phyloP scores from a whole-genome alignment of 176 grass and related monocot species.

The Musa acuminata region DNA sequence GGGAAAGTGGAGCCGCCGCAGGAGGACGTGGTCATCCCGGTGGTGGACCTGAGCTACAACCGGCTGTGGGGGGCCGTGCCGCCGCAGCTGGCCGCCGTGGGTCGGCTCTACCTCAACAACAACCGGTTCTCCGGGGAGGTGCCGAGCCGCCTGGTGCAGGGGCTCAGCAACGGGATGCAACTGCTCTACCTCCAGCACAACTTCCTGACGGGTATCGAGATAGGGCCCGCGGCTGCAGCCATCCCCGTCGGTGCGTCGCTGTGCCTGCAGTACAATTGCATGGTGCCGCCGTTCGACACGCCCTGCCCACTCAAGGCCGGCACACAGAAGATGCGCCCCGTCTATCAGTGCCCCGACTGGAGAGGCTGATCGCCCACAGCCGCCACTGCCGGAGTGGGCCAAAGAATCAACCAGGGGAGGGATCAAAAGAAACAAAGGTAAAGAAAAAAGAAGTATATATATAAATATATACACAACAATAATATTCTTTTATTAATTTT shows the following conservation, averaged over 20 bases:
- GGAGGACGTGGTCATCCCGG: neutral
- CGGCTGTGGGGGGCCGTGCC: conserved; percentile 3
- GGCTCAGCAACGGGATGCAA: conserved; percentile 4
- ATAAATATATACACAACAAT: no score
- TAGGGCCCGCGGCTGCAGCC: neutral
- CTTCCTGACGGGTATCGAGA: conserved; percentile 4
- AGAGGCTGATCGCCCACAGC: neutral
- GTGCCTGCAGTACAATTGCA: conserved; percentile 2
- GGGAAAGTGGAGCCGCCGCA: neutral
- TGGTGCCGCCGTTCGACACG: conserved; percentile 8
- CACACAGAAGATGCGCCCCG: neutral
- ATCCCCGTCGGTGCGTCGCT: neutral
- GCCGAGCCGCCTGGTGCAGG: neutral
- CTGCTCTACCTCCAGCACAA: conserved; percentile 8
- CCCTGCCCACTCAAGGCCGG: conserved; percentile 5
- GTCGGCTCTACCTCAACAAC: conserved; percentile 4
- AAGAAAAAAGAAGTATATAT: neutral
- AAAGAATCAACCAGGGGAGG: neutral
- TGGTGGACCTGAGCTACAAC: conserved; percentile 10
- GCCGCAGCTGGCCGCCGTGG: neutral
- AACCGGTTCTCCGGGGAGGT: conserved; percentile 6
- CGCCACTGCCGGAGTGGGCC: neutral
- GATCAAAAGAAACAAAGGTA: neutral
- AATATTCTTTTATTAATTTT: neutral
- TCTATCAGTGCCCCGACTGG: conserved; percentile 3